These are phyloP conservation scores for Rhodosporidiobolus sp. DNA, from an alignment of 768 basidiomycete genomes.

Conservation along the genomic window DNA sequence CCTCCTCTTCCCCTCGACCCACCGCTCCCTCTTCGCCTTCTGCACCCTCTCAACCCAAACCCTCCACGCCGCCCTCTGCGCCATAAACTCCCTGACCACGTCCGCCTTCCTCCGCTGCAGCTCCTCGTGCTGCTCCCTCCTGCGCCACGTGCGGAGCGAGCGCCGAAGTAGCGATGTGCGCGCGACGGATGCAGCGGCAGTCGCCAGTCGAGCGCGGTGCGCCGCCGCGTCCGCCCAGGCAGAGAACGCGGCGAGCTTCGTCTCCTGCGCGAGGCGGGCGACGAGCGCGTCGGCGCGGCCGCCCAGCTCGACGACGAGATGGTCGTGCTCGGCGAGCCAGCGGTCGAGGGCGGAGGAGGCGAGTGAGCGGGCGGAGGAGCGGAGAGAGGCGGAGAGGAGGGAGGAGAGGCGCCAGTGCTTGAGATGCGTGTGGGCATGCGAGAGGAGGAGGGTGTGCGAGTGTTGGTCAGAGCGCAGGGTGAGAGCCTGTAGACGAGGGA, in stretches of 20 bases:
- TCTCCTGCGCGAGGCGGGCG: neutral
- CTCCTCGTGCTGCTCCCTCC: neutral
- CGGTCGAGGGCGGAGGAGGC: neutral
- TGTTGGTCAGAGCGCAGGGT: neutral
- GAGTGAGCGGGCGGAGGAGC: neutral
- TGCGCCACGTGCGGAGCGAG: neutral
- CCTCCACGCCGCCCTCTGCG: slow-evolving; percentile 14
- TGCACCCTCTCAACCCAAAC: neutral
- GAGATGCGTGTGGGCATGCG: neutral
- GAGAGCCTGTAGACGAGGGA: neutral
- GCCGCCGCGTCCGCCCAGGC: neutral
- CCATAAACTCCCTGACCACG: slow-evolving; percentile 24
- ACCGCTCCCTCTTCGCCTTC: slow-evolving; percentile 4
- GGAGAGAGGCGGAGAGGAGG: slow-evolving; percentile 4
- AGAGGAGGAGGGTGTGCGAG: neutral
- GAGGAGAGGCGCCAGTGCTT: neutral
- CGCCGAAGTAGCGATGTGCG: neutral
- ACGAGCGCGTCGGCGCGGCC: neutral
- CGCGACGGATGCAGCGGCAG: neutral
- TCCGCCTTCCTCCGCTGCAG: slow-evolving; percentile 10
- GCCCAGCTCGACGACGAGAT: slow-evolving; percentile 12
- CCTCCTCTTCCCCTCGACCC: slow-evolving; percentile 8
- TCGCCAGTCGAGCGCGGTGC: neutral
- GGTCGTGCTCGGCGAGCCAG: slow-evolving; percentile 10
- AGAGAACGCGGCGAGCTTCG: neutral